phyloP scores from a whole-genome alignment of 129 eudicot species.

The Erigeron canadensis region DNA sequence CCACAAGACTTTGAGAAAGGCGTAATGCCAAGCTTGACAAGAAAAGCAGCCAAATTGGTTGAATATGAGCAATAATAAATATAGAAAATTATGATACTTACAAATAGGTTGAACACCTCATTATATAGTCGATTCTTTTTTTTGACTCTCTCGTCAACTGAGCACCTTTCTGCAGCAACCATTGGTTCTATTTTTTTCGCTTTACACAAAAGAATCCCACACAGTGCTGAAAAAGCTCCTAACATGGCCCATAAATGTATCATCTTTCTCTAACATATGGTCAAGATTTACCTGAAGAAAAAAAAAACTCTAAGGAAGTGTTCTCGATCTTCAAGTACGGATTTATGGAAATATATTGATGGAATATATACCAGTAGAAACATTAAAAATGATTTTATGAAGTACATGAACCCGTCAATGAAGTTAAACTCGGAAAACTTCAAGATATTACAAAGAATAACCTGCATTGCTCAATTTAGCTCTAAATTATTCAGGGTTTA shows the following conservation, averaged over 20 bases:
- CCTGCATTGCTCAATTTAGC: constrained; percentile 41
- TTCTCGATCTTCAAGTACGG: background rate
- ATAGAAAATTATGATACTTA: too few species aligned
- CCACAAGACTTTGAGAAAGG: too few species aligned
- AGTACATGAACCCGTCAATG: constrained; percentile 93
- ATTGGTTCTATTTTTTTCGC: constrained; percentile 33
- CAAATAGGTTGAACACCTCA: background rate
- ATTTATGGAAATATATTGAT: background rate
- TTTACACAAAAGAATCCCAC: constrained; percentile 69
- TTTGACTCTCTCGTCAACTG: constrained; percentile 81
- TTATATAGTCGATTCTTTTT: constrained; percentile 70
- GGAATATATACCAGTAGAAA: constrained; percentile 73
- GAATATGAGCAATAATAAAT: too few species aligned
- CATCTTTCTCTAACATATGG: constrained; percentile 72
- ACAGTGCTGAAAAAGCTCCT: constrained; percentile 72
- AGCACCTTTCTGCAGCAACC: constrained; percentile 83
- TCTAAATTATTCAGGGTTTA: background rate
- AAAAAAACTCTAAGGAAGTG: constrained; percentile 10
- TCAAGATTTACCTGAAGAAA: constrained; percentile 71
- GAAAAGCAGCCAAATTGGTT: too few species aligned
- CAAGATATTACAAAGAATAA: constrained; percentile 92
- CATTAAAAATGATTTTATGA: constrained; percentile 83
- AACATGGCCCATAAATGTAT: constrained; percentile 80
- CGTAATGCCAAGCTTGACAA: too few species aligned
- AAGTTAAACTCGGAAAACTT: constrained; percentile 83